Percentiles rank a stretch among this genome's conserved stretches.
Evolutionary conservation across 2,329 filamentous ascomycete genomes (phyloP).

Genomic region (Boeremia lycopersici): DNA sequence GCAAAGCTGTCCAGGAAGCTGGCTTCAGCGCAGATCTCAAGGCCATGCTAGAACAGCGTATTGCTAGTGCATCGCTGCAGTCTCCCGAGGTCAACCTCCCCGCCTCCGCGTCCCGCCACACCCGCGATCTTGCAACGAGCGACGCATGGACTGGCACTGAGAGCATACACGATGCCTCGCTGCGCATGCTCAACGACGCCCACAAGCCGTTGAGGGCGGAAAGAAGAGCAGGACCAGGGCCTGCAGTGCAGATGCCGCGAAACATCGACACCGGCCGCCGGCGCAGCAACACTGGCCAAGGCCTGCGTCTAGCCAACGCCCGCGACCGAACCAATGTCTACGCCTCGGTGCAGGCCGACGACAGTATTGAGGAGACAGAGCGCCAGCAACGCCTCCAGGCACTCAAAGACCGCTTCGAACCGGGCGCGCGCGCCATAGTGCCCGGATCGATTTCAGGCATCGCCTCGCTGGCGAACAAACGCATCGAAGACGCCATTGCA

Average conservation of each 20-base stretch:
- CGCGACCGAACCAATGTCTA: constrained; percentile 65
- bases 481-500: constrained; percentile 92
- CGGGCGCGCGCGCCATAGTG: constrained; percentile 73
- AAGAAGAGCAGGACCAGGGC: constrained; percentile 24
- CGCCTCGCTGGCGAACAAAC: constrained; percentile 82
- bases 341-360: constrained; percentile 55
- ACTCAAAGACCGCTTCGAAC: constrained; percentile 79
- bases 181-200: constrained; percentile 76
- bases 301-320: constrained; percentile 60
- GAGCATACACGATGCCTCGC: constrained; percentile 71
- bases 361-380: constrained; percentile 71
- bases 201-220: constrained; percentile 58
- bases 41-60: constrained; percentile 62
- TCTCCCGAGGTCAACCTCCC: constrained; percentile 62
- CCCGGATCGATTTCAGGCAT: constrained; percentile 80
- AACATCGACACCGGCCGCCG: constrained; percentile 47
- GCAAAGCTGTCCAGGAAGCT: constrained; percentile 64
- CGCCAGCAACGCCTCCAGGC: constrained; percentile 72
- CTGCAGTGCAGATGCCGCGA: constrained; percentile 32
- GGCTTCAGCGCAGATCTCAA: constrained; percentile 68
- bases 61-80: constrained; percentile 61
- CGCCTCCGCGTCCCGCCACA: constrained; percentile 69
- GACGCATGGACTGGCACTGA: constrained; percentile 82
- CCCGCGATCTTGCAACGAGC: constrained; percentile 69
- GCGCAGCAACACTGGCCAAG: constrained; percentile 42